Evolutionary conservation across 192 early-diverging fungal genomes (phyloP), one percentile per base, ranked within the genome.

Genomic region (Mortierella alpina): DNA sequence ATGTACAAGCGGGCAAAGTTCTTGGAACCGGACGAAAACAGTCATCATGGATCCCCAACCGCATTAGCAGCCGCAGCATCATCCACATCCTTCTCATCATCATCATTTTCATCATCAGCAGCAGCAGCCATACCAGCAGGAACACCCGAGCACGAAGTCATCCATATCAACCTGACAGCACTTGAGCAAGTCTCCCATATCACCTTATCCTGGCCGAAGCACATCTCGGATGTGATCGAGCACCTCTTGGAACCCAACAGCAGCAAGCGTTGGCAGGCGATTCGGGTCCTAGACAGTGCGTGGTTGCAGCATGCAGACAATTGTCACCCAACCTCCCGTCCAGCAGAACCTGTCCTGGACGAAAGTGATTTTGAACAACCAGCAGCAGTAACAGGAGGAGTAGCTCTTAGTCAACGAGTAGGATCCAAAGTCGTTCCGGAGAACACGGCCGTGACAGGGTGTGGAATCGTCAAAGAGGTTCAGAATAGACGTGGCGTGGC

Each of bases 271-370:
- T 87, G 86, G 86, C 81, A 84, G 17, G 77, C 78, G 15, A 63
- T 57, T 7, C 82, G 78, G 22, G 80, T 71, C 10, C 54, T 87
- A 5, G 80, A 80, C 4, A 80, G 67, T 42, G 48, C 66, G 20
- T 87, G 86, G 86, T 60, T 87, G 72, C 18, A 76, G 42, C 22
- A 65, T 40, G 62, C 83, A 2, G 84, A 87, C 47, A 78, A 83
- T 50, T 87, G 86, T 54, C 72, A 84, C 4, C 82, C 81, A 3
- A 66, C 75, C 6, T 71, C 79, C 18, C 69, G 41, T 1, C 52
- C 63, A 5, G 40, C 45, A 18, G 40, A 65, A 5, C 77, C 68
- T n/a, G 60, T 47, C 5, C 49, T 80, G 40, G 66, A 80, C 14
- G 77, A 72, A 42, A 68, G 59, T 41, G 77, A 80, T 52, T 55